phyloP scores from a whole-genome alignment of 2,329 filamentous ascomycete genomes.

The Rugonectria rugulosa region DNA sequence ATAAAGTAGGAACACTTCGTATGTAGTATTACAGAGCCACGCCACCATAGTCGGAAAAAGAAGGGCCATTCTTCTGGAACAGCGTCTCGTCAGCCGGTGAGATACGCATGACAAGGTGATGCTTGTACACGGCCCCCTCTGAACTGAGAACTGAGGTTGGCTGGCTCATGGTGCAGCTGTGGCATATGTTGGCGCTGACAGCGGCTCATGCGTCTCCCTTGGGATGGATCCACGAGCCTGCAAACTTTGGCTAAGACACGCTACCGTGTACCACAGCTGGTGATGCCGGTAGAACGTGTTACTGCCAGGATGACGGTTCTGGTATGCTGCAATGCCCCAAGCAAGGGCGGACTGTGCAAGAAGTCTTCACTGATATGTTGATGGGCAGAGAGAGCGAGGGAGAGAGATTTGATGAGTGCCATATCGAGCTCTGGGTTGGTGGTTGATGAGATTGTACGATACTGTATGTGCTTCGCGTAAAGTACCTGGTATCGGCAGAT shows the following conservation, averaged over 20 bases:
- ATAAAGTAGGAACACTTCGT: too few relatives aligned
- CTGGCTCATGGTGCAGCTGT: constrained; percentile 5
- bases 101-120: constrained; percentile 12
- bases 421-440: too few relatives aligned
- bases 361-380: not conserved
- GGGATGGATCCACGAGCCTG: constrained; percentile 10
- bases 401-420: too few relatives aligned
- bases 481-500: not conserved
- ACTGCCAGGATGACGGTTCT: not conserved
- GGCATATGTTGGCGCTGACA: constrained; percentile 15
- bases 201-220: constrained; percentile 14
- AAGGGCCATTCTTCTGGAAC: constrained; percentile 3
- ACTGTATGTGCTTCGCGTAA: too few relatives aligned
- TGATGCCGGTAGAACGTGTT: constrained; percentile 1
- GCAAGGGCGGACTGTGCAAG: too few relatives aligned
- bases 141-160: constrained; percentile 19
- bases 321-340: constrained; percentile 3
- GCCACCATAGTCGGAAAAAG: too few relatives aligned
- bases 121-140: constrained; percentile 8
- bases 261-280: constrained; percentile 2
- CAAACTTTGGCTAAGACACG: constrained; percentile 13
- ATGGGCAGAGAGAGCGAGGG: not conserved
- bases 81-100: constrained; percentile 1
- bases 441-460: too few relatives aligned
- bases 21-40: too few relatives aligned